phyloP scores from a whole-genome alignment of 768 basidiomycete genomes.

The Cantharellus anzutake region DNA sequence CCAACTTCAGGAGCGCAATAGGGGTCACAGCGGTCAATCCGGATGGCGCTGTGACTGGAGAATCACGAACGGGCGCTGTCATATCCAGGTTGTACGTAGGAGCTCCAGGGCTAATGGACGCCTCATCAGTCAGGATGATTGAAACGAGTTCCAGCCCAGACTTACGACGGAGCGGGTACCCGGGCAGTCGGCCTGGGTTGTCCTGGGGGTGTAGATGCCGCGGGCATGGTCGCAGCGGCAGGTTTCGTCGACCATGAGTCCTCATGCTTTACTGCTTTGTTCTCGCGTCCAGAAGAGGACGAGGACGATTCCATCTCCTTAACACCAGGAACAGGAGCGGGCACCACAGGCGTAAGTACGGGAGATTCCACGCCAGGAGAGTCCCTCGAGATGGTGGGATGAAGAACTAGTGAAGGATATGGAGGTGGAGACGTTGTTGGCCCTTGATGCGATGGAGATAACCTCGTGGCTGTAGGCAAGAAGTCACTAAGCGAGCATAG shows the following conservation, averaged over 20 bases:
- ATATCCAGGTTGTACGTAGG: slow-evolving; percentile 7
- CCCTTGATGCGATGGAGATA: not conserved
- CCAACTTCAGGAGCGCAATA: slow-evolving; percentile 74
- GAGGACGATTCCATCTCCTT: not conserved
- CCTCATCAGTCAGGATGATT: slow-evolving; percentile 22
- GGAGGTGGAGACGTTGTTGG: not conserved
- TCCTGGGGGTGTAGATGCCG: not conserved
- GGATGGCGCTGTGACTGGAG: slow-evolving; percentile 37
- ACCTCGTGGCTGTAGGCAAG: not conserved
- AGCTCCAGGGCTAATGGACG: slow-evolving; percentile 1
- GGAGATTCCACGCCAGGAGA: not conserved
- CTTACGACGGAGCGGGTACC: not conserved
- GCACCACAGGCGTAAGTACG: not conserved
- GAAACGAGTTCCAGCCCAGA: slow-evolving; percentile 14
- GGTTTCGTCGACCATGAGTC: not conserved
- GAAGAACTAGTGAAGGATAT: not conserved
- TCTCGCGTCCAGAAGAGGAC: not conserved
- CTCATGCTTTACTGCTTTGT: not conserved
- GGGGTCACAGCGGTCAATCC: slow-evolving; percentile 78
- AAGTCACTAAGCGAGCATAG: not conserved
- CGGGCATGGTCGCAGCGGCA: not conserved
- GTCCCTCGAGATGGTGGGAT: not conserved
- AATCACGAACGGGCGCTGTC: slow-evolving; percentile 34
- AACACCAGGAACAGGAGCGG: not conserved
- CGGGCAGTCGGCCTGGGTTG: not conserved